These are phyloP conservation scores for Ustilago vetiveriae DNA, from an alignment of 1,284 basidiomycete genomes.

Conservation along the genomic window DNA sequence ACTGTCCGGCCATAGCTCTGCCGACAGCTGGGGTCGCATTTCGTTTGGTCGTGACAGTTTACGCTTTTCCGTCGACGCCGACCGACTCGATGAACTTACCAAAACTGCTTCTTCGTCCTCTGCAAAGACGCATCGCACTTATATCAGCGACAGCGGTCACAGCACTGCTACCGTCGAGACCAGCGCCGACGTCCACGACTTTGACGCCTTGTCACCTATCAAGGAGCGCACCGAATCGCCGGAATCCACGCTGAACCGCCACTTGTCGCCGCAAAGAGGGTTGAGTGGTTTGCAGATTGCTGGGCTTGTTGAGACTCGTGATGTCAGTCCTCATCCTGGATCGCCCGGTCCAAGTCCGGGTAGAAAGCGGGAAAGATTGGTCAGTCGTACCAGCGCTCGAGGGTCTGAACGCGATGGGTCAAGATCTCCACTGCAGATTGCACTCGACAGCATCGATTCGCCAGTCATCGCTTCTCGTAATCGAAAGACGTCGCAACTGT, in stretches of 20 bases:
- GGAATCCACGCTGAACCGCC: conserved; percentile 16
- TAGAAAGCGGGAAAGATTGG: not conserved
- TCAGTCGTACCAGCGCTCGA: not conserved
- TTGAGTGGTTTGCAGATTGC: conserved; percentile 8
- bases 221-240: conserved; percentile 41
- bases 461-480: conserved; percentile 18
- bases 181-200: conserved; percentile 36
- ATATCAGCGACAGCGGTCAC: conserved; percentile 40
- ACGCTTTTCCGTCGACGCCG: conserved; percentile 16
- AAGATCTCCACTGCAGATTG: not conserved
- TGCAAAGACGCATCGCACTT: conserved; percentile 13
- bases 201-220: conserved; percentile 35
- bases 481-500: conserved; percentile 13
- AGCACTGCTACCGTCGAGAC: conserved; percentile 41
- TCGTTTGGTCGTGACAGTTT: conserved; percentile 22
- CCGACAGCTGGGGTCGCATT: conserved; percentile 28
- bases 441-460: conserved; percentile 19
- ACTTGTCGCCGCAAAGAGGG: conserved; percentile 11
- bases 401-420: not conserved
- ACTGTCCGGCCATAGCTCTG: conserved; percentile 27
- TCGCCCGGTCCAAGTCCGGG: conserved; percentile 2
- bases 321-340: not conserved
- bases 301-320: conserved; percentile 4
- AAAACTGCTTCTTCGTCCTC: conserved; percentile 13
- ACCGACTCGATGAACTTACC: conserved; percentile 1